phyloP scores from a whole-genome alignment of 768 basidiomycete genomes.

The Lactarius pseudohatsudake region DNA sequence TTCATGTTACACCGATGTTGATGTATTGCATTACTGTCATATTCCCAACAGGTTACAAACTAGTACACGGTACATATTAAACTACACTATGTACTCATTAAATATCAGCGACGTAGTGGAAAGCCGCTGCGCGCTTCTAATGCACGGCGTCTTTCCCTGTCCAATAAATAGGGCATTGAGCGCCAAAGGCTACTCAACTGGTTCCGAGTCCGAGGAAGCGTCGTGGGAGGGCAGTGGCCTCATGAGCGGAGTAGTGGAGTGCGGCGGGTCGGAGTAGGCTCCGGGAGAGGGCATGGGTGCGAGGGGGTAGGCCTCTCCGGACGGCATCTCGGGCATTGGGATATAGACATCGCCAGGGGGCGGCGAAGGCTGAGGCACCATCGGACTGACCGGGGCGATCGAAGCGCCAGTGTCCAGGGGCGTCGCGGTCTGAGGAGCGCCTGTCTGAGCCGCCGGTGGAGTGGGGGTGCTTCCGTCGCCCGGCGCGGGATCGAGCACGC shows the following conservation, averaged over 20 bases:
- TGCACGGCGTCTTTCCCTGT: too few species aligned
- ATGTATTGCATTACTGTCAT: too few species aligned
- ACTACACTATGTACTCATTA: too few species aligned
- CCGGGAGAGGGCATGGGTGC: background rate
- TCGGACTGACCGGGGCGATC: background rate
- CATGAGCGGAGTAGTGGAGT: background rate
- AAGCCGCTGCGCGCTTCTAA: too few species aligned
- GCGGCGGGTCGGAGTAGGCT: background rate
- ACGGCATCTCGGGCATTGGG: background rate
- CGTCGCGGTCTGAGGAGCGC: background rate
- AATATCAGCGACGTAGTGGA: too few species aligned
- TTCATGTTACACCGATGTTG: too few species aligned
- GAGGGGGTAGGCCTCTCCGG: background rate
- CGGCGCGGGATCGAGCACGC: background rate
- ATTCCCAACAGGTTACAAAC: too few species aligned
- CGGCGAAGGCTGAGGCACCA: background rate
- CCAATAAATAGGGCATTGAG: too few species aligned
- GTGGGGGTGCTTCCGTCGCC: background rate
- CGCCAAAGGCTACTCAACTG: background rate
- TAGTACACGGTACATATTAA: too few species aligned
- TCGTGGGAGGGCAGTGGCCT: background rate
- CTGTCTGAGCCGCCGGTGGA: background rate
- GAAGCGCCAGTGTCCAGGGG: background rate
- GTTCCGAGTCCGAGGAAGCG: background rate
- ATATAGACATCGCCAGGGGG: background rate